Base-by-base conservation (phyloP, 352 stramenopile genomes). In the Phytophthora pseudosyringae region DNA sequence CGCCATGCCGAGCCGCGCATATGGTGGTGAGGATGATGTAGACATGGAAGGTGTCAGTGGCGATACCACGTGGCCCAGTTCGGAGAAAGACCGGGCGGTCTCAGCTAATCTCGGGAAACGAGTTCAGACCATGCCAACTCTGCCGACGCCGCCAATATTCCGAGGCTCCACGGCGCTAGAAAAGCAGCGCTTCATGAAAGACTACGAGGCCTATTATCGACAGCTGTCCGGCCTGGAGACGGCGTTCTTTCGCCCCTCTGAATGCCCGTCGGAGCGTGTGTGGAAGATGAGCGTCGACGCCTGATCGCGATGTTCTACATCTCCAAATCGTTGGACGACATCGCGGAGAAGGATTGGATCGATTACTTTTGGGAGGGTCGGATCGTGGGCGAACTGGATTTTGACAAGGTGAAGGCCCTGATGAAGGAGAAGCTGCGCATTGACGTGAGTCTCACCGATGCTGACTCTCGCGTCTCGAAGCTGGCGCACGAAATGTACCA, bases 341-440 rank as follows among this genome's bases (percentile, higher is more conserved):
- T 48, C n/a, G 48, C 58, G 0, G 47, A 58, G 9, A 12, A 12
- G 2, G 49, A 67, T 32, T 60, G 41, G 59, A 50, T 60, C 16
- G n/a, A 67, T 12, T 60, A 60, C 13, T 55, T 67, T 13, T 67
- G 49, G 51, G 58, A 60, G 15, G 59, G 59, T 0, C 32, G 49
- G 2, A 16, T 67, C 49, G 25, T 8, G 4, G 49, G 49, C 2
- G 49, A 67, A 7, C 31, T 67, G 1, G 49, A 56, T n/a, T 60
- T 67, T 15, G 59, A 59, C 16, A 67, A 56, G 6, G 32, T 67
- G 13, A 60, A 60, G 32, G 6, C 48, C 0, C 1, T 66, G 0
- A 25, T 59, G 33, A 18, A 11, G 4, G 18, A 12, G 4, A 49
- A 44, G 40, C 15, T 67, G 25, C 1, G 2, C 0, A 60, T 60